Evolutionary conservation across 2,329 filamentous ascomycete genomes (phyloP).

Genomic region (Fusarium coffeatum): DNA sequence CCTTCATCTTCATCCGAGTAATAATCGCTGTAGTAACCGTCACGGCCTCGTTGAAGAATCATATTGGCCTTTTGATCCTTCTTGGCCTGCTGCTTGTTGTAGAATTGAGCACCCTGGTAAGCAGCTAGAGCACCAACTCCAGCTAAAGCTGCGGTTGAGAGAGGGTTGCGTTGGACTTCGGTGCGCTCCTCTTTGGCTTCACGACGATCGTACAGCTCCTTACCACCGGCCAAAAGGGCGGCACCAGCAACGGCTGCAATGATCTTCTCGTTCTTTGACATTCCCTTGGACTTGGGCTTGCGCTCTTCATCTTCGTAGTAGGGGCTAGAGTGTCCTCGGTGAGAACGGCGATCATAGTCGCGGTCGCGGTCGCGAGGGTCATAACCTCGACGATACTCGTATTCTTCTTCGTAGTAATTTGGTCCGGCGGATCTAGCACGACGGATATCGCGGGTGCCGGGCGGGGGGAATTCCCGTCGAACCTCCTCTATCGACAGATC

Average conservation of each 20-base stretch:
- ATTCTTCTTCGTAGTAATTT: conserved; percentile 66
- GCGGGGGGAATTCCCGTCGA: conserved; percentile 84
- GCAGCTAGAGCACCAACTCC: conserved; percentile 73
- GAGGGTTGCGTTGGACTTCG: conserved; percentile 67
- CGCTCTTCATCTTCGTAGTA: conserved; percentile 70
- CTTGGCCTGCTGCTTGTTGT: conserved; percentile 70
- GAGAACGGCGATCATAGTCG: conserved; percentile 58
- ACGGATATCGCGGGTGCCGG: conserved; percentile 63
- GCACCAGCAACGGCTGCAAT: conserved; percentile 74
- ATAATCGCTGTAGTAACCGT: conserved; percentile 64
- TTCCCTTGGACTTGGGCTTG: conserved; percentile 57
- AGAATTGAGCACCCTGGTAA: conserved; percentile 72
- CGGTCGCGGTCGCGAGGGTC: conserved; percentile 58
- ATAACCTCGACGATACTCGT: conserved; percentile 62
- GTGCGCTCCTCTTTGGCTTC: conserved; percentile 64
- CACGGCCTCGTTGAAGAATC: conserved; percentile 64
- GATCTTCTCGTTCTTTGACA: conserved; percentile 74
- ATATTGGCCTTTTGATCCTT: conserved; percentile 67
- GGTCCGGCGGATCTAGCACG: conserved; percentile 74
- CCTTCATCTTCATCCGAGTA: conserved; percentile 69
- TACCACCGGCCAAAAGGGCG: conserved; percentile 72
- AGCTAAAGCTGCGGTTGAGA: conserved; percentile 70
- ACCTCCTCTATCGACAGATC: conserved; percentile 84
- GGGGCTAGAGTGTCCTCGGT: conserved; percentile 60
- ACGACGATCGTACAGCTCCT: conserved; percentile 73